Base-by-base conservation (phyloP, 2,329 filamentous ascomycete genomes). In the Colletotrichum lupini region DNA sequence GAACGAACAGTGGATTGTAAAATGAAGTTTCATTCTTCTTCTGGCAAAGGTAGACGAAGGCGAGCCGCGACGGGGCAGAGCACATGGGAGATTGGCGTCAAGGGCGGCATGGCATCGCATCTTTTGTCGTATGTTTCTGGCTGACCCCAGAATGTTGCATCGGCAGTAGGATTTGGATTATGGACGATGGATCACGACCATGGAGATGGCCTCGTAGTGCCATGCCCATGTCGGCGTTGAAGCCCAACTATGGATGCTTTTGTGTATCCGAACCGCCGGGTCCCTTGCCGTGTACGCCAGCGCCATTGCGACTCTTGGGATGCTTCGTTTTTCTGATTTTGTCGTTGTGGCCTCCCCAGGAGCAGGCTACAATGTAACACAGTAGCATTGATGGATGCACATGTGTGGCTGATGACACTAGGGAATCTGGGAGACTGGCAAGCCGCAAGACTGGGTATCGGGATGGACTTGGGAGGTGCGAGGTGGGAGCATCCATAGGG, bases 351-450 rank as follows among this genome's bases (percentile, higher is more conserved):
- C 26, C 57, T 19, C 35, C 28, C 22, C 14, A 53, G 42, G 8
- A 49, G 42, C 42, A 49, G 42, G 42, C 42, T 49, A 22, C 42
- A 49, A 22, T 49, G 42, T 22, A 42, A 42, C 12, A 16, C 14
- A 42, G 37, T 46, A 53, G 46, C 56, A 57, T 19, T 14, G 9
- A 52, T 14, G 26, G 32, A 32, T n/a, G 42, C 53, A 12, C 53
- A 16, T 14, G 30, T 70, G 53, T 73, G 59, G 66, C 70, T 69
- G 59, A 64, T 52, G 59, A 35, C 60, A 64, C 63, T 70, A 64
- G 30, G 26, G 53, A 28, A 49, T 56, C 22, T 28, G 53, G 11
- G 6, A 28, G 8, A n/a, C 70, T 73, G 53, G 42, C 32, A 32
- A 32, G 32, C 32, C 32, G 32, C 11, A 11, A 14, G 19, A 28